Evolutionary conservation across 352 stramenopile genomes (phyloP), one percentile per base, ranked within the genome.

Genomic region (Phytophthora idaei): DNA sequence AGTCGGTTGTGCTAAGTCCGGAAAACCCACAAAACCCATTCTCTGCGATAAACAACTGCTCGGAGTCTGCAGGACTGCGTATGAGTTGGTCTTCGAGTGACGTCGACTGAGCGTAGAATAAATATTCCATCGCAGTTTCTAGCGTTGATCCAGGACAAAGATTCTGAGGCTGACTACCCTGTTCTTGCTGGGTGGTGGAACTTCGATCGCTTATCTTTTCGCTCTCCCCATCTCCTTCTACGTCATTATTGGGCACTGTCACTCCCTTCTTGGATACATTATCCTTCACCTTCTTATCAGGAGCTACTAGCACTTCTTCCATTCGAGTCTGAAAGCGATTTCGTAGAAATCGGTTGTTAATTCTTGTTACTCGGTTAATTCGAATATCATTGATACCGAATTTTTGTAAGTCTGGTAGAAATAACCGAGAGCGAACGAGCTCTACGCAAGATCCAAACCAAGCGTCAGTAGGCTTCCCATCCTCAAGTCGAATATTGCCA

Each of bases 401-500:
- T 12, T 72, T 61, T 1, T 66, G 61, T 7, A 96, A 61, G 44
- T 93, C 90, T 5, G 62, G 12, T 6, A 77, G 28, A 60, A 86
- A 90, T 8, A 96, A 64, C 10, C 90, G 67, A 3, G 86, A 93
- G 4, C 83, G 85, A 21, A 98, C 62, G 15, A 97, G 65, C 32
- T 97, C 89, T 2, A 92, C 78, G 50, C 89, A 97, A 10, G 85
- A 95, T 5, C 67, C 67, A 41, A 90, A 96, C 90, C 92, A 97
- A 4, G 89, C 77, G 48, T 98, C 90, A 0, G 73, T 73, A 0
- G 82, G 73, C 25, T 81, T 93, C 0, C 90, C 92, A 45, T 97
- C 92, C 61, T 98, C 92, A 8, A 98, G 70, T 0, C 90, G 85
- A 51, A 98, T 95, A 50, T 98, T 98, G 0, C 92, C 92, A 12